Conservation (phyloP, 1,284 basidiomycete species). For the Leccinum pallidistipes region DNA sequence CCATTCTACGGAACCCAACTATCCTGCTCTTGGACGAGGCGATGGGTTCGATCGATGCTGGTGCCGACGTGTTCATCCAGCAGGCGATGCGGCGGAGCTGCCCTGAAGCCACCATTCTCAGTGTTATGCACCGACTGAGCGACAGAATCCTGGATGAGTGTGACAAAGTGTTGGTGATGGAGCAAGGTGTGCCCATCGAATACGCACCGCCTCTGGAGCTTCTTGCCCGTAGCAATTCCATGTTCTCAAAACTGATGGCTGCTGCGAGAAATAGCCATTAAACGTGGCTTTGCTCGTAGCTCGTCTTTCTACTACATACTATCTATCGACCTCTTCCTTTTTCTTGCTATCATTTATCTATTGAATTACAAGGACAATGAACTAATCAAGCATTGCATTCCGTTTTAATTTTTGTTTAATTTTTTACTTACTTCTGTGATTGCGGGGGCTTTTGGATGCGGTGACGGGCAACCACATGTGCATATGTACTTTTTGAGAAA, state of each 20-base stretch:
- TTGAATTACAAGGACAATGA: background rate
- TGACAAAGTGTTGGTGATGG: conserved; percentile 35
- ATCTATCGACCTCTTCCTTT: background rate
- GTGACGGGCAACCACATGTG: background rate
- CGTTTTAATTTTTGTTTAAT: background rate
- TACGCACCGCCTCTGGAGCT: conserved; percentile 25
- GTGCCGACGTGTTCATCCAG: conserved; percentile 34
- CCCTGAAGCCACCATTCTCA: conserved; percentile 28
- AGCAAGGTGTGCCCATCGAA: conserved; percentile 32
- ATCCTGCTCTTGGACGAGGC: conserved; percentile 53
- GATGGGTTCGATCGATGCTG: conserved; percentile 36
- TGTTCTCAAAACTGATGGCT: conserved; percentile 32
- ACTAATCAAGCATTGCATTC: background rate
- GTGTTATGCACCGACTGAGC: conserved; percentile 32
- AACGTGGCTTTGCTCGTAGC: background rate
- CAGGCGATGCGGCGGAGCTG: conserved; percentile 33
- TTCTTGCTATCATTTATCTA: conserved; percentile 1
- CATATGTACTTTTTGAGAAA: background rate
- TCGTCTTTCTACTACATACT: background rate
- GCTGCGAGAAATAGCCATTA: conserved; percentile 23
- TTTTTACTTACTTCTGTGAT: background rate
- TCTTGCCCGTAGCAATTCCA: conserved; percentile 23
- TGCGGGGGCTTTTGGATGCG: background rate
- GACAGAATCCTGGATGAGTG: conserved; percentile 31
- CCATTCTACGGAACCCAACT: conserved; percentile 47